Evolutionary conservation across 2,329 filamentous ascomycete genomes (phyloP).

Genomic region (Fusarium temperatum): DNA sequence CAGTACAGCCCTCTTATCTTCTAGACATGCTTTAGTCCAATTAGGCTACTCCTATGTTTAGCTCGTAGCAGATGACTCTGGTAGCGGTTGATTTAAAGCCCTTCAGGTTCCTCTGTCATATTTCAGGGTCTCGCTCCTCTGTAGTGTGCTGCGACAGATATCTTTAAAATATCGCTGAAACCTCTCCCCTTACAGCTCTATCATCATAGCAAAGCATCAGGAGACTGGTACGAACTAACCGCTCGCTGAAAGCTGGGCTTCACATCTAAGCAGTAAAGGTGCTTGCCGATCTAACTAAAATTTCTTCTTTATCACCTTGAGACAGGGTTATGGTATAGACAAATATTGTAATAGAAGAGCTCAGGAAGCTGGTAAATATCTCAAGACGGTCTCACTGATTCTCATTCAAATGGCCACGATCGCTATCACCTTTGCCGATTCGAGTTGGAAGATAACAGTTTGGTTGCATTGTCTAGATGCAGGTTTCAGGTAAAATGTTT

Average conservation of each 20-base stretch:
- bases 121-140: too few species aligned
- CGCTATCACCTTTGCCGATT: neutral
- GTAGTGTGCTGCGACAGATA: too few species aligned
- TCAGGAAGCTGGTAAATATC: neutral
- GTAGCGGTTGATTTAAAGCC: fast-evolving
- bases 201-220: too few species aligned
- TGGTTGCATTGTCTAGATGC: neutral
- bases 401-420: neutral
- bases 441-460: neutral
- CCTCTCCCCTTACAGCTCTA: too few species aligned
- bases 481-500: neutral
- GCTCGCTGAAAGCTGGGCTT: too few species aligned
- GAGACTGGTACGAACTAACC: too few species aligned
- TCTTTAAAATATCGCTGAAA: fast-evolving
- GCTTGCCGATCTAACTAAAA: too few species aligned
- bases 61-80: fast-evolving
- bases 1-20: fast-evolving
- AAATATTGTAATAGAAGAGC: too few species aligned
- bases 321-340: too few species aligned
- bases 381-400: fast-evolving
- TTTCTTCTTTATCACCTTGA: too few species aligned
- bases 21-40: too few species aligned
- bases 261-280: too few species aligned
- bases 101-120: fast-evolving
- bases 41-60: neutral